Percentiles rank a stretch among this genome's conserved stretches.
Evolutionary conservation across 2,329 filamentous ascomycete genomes (phyloP).

Genomic region (Dryadomyces quercivorus): DNA sequence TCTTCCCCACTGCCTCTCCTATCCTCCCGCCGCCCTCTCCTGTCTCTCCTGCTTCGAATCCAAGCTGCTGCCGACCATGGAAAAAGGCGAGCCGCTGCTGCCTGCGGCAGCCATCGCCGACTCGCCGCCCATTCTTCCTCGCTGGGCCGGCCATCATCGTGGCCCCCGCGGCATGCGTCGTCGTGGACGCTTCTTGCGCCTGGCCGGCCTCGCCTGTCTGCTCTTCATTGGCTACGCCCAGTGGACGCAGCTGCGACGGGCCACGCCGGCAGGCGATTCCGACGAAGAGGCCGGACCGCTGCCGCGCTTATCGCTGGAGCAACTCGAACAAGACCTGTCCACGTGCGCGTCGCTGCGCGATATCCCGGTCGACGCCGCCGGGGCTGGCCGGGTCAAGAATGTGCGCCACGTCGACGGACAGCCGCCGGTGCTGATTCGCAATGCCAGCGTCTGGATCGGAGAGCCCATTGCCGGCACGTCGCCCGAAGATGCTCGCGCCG

Average conservation of each 20-base stretch:
- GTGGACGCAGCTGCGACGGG: slow-evolving; percentile 24
- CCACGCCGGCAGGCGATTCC: background rate
- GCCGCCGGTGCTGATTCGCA: slow-evolving; percentile 50
- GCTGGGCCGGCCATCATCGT: background rate
- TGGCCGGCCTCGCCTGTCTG: slow-evolving; percentile 33
- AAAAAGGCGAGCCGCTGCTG: slow-evolving; percentile 29
- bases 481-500: slow-evolving; percentile 39
- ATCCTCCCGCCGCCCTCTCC: background rate
- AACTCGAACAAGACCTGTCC: slow-evolving; percentile 39
- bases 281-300: slow-evolving; percentile 11
- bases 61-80: background rate
- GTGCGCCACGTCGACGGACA: slow-evolving; percentile 47
- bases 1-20: background rate
- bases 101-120: slow-evolving; percentile 28
- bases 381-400: slow-evolving; percentile 44
- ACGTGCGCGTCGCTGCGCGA: slow-evolving; percentile 42
- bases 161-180: slow-evolving; percentile 14
- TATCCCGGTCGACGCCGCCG: slow-evolving; percentile 42
- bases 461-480: slow-evolving; percentile 42
- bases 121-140: background rate
- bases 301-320: slow-evolving; percentile 33
- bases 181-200: slow-evolving; percentile 30
- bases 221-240: slow-evolving; percentile 34
- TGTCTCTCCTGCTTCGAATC: background rate
- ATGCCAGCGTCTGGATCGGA: slow-evolving; percentile 55